Conservation (phyloP, 2,329 filamentous ascomycete species). For the Plenodomus lindquistii region DNA sequence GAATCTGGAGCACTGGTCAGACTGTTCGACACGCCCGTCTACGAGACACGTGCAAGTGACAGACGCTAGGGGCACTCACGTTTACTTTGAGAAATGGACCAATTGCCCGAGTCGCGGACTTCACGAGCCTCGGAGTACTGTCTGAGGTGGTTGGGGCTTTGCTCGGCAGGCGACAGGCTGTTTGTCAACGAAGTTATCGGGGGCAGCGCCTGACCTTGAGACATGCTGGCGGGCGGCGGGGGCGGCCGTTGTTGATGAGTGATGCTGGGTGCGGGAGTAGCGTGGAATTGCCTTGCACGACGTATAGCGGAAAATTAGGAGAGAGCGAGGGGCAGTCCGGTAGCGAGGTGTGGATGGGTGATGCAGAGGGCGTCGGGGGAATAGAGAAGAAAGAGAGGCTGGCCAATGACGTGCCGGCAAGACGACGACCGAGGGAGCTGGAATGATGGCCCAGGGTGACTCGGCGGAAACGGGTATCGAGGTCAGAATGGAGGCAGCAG, state of each 20-base stretch:
- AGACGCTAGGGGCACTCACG: conserved; percentile 44
- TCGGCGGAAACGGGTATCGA: too few relatives aligned
- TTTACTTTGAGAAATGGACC: conserved; percentile 63
- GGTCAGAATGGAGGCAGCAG: too few relatives aligned
- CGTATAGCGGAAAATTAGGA: too few relatives aligned
- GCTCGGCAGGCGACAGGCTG: conserved; percentile 36
- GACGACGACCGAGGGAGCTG: too few relatives aligned
- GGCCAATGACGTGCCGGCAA: too few relatives aligned
- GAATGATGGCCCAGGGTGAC: too few relatives aligned
- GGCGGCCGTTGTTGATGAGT: background rate
- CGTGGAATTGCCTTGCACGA: too few relatives aligned
- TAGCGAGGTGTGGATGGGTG: too few relatives aligned
- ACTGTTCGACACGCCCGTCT: background rate
- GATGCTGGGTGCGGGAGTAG: too few relatives aligned
- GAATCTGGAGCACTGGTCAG: conserved; percentile 39
- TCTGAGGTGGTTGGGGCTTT: conserved; percentile 36
- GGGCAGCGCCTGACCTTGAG: conserved; percentile 43
- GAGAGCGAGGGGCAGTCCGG: too few relatives aligned
- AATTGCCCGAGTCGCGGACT: conserved; percentile 62
- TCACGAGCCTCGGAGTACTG: conserved; percentile 50
- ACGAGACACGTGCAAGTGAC: conserved; percentile 4
- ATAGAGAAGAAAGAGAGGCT: background rate
- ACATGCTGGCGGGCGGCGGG: conserved; percentile 20
- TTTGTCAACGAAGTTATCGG: conserved; percentile 46
- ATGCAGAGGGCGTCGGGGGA: background rate